These are phyloP conservation scores for Orbilia blumenaviensis DNA, from an alignment of 2,329 filamentous ascomycete genomes.

Conservation along the genomic window DNA sequence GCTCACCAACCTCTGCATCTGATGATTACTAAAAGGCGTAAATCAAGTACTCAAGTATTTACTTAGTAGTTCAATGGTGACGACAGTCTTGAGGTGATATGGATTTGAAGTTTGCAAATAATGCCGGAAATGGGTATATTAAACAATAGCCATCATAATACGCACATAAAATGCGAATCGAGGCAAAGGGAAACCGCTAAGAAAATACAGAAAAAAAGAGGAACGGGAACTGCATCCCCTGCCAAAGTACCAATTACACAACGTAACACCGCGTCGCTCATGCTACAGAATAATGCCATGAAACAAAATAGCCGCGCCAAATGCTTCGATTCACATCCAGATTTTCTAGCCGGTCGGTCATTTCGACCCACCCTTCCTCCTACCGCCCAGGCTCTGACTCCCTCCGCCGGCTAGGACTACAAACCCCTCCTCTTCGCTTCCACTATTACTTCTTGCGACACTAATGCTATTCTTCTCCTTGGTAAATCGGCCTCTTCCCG, in stretches of 20 bases:
- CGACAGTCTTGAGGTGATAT: not conserved
- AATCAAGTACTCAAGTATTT: not conserved
- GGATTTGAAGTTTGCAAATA: not conserved
- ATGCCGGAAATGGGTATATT: not conserved
- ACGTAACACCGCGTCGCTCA: constrained; percentile 23
- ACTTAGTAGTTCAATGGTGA: too few species aligned
- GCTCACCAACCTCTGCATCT: not conserved
- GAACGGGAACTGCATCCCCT: not conserved
- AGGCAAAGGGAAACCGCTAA: constrained; percentile 30
- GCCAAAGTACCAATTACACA: not conserved
- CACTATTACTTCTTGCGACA: constrained; percentile 31
- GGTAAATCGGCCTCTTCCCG: constrained; percentile 23
- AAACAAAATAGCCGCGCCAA: not conserved
- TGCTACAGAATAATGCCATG: constrained; percentile 1
- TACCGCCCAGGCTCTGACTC: constrained; percentile 30
- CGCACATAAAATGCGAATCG: constrained; percentile 11
- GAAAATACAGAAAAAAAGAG: constrained; percentile 11
- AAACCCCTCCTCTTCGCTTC: constrained; percentile 50
- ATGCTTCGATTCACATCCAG: not conserved
- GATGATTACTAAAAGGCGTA: too few species aligned
- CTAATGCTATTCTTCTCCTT: constrained; percentile 53
- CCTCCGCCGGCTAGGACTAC: constrained; percentile 47
- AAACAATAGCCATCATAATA: constrained; percentile 17
- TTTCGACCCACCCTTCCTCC: constrained; percentile 27
- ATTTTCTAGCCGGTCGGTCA: not conserved